Conservation (phyloP, 257 asterid species). For the Penstemon davidsonii region DNA sequence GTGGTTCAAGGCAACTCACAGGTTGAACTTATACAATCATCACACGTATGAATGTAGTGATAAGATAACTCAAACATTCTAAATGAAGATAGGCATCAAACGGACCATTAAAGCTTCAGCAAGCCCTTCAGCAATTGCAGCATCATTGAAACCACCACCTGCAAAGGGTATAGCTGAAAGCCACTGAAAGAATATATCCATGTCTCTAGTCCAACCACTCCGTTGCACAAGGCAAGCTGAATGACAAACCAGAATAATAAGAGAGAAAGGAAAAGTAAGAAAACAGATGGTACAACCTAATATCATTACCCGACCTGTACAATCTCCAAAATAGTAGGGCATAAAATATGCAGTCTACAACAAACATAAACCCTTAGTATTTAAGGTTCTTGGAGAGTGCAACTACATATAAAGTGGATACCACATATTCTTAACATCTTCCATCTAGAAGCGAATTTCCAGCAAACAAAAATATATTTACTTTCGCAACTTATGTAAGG, state of each 20-base stretch:
- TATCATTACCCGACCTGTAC: not conserved
- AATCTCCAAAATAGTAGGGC: not conserved
- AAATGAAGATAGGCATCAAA: constrained; percentile 20
- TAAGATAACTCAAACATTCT: constrained; percentile 9
- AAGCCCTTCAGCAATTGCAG: constrained; percentile 95
- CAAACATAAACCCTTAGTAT: constrained; percentile 1
- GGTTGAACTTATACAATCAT: too few species aligned
- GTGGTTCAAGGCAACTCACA: too few species aligned
- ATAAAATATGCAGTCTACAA: not conserved
- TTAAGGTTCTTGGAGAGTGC: not conserved
- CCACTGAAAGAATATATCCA: constrained; percentile 81
- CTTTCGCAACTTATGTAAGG: constrained; percentile 3
- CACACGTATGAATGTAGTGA: too few species aligned
- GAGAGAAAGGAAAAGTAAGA: constrained; percentile 20
- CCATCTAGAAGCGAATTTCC: not conserved
- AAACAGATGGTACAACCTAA: constrained; percentile 21
- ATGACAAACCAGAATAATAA: constrained; percentile 25
- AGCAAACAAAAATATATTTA: not conserved
- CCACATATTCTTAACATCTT: not conserved
- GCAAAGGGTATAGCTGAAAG: constrained; percentile 76
- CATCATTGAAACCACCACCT: constrained; percentile 95
- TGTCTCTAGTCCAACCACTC: constrained; percentile 91
- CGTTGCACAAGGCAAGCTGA: constrained; percentile 78
- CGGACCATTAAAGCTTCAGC: constrained; percentile 84
- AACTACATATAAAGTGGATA: not conserved